A percentile compares a stretch with the other conserved stretches of the same genome.
These are phyloP conservation scores for Pisolithus thermaeus DNA, from an alignment of 1,284 basidiomycete species.

Conservation along the genomic window DNA sequence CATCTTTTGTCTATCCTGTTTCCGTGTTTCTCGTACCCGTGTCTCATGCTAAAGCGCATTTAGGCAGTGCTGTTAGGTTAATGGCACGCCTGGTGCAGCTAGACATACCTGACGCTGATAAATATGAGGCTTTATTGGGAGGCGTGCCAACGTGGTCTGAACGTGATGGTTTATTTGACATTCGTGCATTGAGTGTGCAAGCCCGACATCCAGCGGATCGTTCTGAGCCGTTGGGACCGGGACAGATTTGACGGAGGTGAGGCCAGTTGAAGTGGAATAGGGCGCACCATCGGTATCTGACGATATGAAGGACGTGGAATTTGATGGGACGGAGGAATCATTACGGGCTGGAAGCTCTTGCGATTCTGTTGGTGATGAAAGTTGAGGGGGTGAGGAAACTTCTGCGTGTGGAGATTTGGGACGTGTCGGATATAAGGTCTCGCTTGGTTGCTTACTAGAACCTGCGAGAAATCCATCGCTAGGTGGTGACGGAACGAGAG, in stretches of 20 bases:
- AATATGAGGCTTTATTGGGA: slow-evolving; percentile 24
- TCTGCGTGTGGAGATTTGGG: neutral
- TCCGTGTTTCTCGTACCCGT: slow-evolving; percentile 37
- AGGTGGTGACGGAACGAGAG: neutral
- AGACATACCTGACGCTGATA: slow-evolving; percentile 24
- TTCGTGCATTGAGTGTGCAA: slow-evolving; percentile 17
- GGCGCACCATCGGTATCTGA: slow-evolving; percentile 14
- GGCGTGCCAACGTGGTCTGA: slow-evolving; percentile 7
- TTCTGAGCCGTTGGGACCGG: slow-evolving; percentile 5
- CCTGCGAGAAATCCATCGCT: neutral
- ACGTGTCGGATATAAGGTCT: neutral
- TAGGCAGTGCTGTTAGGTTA: neutral
- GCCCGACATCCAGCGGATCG: slow-evolving; percentile 14
- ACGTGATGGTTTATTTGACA: slow-evolving; percentile 11
- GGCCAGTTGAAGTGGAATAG: slow-evolving; percentile 13
- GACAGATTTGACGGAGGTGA: slow-evolving; percentile 14
- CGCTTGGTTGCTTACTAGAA: slow-evolving; percentile 1
- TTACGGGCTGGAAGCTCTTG: slow-evolving; percentile 6
- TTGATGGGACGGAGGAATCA: slow-evolving; percentile 13
- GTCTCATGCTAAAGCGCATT: slow-evolving; percentile 42
- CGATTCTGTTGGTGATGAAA: slow-evolving; percentile 8
- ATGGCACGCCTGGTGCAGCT: neutral
- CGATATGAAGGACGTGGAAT: slow-evolving; percentile 15
- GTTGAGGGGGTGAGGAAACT: slow-evolving; percentile 2
- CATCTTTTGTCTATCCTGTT: slow-evolving; percentile 44